Evolutionary conservation across 108 stramenopile genomes (phyloP).

Genomic region (Stephanodiscus triporus): DNA sequence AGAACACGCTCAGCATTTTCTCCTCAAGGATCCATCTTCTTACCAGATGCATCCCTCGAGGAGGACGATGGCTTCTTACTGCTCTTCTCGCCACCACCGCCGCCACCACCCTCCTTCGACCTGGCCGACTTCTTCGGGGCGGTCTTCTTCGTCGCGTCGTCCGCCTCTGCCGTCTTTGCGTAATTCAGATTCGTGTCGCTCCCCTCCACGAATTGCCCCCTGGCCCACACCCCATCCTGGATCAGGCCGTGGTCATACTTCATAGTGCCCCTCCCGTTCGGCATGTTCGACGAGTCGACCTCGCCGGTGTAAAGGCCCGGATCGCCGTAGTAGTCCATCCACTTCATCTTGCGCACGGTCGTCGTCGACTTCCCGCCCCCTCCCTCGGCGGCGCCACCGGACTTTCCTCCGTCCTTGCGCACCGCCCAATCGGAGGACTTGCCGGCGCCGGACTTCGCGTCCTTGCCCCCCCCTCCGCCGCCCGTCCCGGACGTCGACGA

Average conservation of each 20-base stretch:
- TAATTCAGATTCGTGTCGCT: slow-evolving; percentile 18
- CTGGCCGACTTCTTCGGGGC: slow-evolving; percentile 1
- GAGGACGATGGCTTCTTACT: background rate
- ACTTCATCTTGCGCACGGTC: slow-evolving; percentile 47
- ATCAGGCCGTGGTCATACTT: slow-evolving; percentile 53
- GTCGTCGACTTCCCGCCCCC: slow-evolving; percentile 8
- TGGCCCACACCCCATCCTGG: slow-evolving; percentile 45
- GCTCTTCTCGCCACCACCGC: background rate
- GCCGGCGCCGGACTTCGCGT: slow-evolving; percentile 2
- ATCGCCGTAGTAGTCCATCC: slow-evolving; percentile 55
- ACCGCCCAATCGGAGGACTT: slow-evolving; percentile 32
- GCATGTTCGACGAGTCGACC: slow-evolving; percentile 39
- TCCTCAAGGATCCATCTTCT: slow-evolving; percentile 7
- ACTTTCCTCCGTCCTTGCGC: background rate
- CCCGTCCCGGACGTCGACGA: background rate
- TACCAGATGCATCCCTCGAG: slow-evolving; percentile 5
- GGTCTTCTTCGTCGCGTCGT: background rate
- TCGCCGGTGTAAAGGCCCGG: slow-evolving; percentile 47
- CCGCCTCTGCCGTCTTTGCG: background rate
- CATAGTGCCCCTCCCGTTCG: slow-evolving; percentile 47
- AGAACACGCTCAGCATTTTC: background rate
- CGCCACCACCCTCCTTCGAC: slow-evolving; percentile 3
- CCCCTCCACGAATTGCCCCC: slow-evolving; percentile 46
- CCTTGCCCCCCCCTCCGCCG: background rate
- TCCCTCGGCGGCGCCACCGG: background rate